These are phyloP conservation scores for Harringtonia lauricola DNA, from an alignment of 2,329 filamentous ascomycete genomes.

Conservation along the genomic window DNA sequence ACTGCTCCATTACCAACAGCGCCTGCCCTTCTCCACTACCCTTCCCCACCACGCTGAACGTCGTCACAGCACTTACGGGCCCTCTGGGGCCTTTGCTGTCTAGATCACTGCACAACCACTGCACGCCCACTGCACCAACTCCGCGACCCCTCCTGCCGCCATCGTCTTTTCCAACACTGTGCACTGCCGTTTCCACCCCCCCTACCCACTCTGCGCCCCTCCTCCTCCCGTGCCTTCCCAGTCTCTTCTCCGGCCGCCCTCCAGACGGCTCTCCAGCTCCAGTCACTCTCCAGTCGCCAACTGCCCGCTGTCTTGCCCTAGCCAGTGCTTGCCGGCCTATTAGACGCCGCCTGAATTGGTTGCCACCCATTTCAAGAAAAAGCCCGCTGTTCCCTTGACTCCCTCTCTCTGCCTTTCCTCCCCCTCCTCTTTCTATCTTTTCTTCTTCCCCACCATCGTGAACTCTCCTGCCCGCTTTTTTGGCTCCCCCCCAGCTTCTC, in stretches of 20 bases:
- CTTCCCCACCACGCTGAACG: not conserved
- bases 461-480: conserved; percentile 9
- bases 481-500: not conserved
- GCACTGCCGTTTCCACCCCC: not conserved
- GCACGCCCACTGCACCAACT: too few species aligned
- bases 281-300: too few species aligned
- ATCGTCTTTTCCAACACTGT: too few species aligned
- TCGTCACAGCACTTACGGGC: too few species aligned
- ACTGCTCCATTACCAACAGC: conserved; percentile 5
- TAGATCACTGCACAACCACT: too few species aligned
- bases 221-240: too few species aligned
- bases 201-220: too few species aligned
- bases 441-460: conserved; percentile 8
- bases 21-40: not conserved
- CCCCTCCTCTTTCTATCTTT: conserved; percentile 5
- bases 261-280: too few species aligned
- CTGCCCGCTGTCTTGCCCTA: not conserved
- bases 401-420: too few species aligned
- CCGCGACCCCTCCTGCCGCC: too few species aligned
- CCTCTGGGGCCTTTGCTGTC: too few species aligned
- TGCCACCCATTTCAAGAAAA: conserved; percentile 3
- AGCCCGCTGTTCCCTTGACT: not conserved
- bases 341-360: conserved; percentile 3
- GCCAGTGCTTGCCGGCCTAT: conserved; percentile 5
- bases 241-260: too few species aligned